These are phyloP conservation scores for Pilaira anomala DNA, from an alignment of 192 early-diverging fungal genomes.

Conservation along the genomic window DNA sequence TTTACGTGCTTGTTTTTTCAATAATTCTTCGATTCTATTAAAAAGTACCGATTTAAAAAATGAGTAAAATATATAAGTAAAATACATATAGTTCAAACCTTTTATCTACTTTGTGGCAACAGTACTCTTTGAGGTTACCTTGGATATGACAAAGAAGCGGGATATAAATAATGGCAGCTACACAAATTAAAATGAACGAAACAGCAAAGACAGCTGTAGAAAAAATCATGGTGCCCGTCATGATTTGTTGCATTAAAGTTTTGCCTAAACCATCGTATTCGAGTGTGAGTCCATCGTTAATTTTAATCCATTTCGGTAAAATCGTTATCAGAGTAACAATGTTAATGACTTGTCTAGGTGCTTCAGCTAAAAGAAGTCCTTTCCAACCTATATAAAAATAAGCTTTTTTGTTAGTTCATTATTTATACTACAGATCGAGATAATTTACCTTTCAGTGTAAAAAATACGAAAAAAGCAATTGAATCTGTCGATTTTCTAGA, in stretches of 20 bases:
- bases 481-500: conserved; percentile 60
- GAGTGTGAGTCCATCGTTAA: conserved; percentile 15
- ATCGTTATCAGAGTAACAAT: conserved; percentile 46
- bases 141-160: conserved; percentile 75
- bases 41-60: not conserved
- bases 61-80: not conserved
- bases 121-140: conserved; percentile 89
- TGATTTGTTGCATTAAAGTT: conserved; percentile 24
- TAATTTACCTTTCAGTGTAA: conserved; percentile 68
- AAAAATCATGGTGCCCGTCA: conserved; percentile 52
- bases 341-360: conserved; percentile 77
- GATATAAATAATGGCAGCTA: conserved; percentile 73
- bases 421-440: not conserved
- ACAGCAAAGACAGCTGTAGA: conserved; percentile 59
- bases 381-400: conserved; percentile 65
- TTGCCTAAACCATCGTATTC: conserved; percentile 23
- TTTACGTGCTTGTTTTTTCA: conserved; percentile 18
- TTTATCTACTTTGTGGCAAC: conserved; percentile 88
- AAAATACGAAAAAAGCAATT: conserved; percentile 83
- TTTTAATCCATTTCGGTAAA: conserved; percentile 27
- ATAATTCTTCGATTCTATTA: conserved; percentile 14
- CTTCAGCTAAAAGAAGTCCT: conserved; percentile 77
- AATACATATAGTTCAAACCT: conserved; percentile 44
- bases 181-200: conserved; percentile 47
- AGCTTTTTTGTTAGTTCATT: not conserved